These are phyloP conservation scores for Amborella trichopoda DNA, from an alignment of 164 flowering plant genomes.

Conservation along the genomic window DNA sequence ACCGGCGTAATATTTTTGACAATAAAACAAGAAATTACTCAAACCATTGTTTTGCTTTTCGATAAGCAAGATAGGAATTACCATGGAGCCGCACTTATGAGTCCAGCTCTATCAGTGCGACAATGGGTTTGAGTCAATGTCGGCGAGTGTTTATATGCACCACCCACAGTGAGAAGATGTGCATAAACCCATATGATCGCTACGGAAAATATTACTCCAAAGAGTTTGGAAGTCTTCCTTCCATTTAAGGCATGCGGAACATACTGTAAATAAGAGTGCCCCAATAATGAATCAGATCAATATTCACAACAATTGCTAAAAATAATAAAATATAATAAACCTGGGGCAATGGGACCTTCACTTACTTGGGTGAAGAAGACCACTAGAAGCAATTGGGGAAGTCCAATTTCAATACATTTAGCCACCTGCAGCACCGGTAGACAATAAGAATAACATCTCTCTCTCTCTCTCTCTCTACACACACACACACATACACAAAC, in stretches of 20 bases:
- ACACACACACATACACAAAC: no score
- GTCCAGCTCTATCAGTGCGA: constrained; percentile 84
- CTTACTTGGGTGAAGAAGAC: constrained; percentile 71
- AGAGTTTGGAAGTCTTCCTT: constrained; percentile 55
- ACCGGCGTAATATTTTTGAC: no score
- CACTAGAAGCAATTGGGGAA: constrained; percentile 65
- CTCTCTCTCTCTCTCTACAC: no score
- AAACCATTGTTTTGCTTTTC: background rate
- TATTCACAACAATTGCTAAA: background rate
- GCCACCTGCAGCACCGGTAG: constrained; percentile 36
- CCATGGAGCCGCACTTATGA: constrained; percentile 84
- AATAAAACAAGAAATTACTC: background rate
- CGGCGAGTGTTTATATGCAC: constrained; percentile 61
- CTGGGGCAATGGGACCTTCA: background rate
- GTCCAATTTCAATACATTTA: constrained; percentile 83
- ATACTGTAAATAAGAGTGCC: constrained; percentile 39
- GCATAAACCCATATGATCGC: constrained; percentile 87
- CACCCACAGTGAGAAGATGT: constrained; percentile 89
- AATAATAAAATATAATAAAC: background rate
- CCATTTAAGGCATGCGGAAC: constrained; percentile 51
- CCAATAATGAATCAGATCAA: background rate
- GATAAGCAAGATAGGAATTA: constrained; percentile 14
- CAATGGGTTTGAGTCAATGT: constrained; percentile 58
- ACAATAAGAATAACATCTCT: no score
- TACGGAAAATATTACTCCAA: constrained; percentile 80